Conservation (phyloP, 768 basidiomycete species). For the Rubroboletus satanas region DNA sequence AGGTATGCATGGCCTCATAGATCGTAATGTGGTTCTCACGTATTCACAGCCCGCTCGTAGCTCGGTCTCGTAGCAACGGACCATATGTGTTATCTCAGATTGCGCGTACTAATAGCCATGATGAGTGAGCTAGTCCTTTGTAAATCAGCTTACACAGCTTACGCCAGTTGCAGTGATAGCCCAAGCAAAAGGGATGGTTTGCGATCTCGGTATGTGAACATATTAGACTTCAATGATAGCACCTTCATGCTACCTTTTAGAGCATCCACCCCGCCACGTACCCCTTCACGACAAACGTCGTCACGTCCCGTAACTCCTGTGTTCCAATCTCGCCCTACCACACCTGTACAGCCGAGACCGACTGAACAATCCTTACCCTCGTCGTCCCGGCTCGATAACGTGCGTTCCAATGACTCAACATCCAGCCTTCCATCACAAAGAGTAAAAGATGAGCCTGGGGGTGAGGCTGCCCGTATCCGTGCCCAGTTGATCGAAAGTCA, state of each 20-base stretch:
- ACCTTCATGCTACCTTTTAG: neutral
- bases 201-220: slow-evolving; percentile 16
- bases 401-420: neutral
- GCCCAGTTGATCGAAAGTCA: slow-evolving; percentile 50
- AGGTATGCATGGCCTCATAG: slow-evolving; percentile 17
- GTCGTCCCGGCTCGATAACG: neutral
- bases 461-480: slow-evolving; percentile 59
- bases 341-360: slow-evolving; percentile 7
- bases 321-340: slow-evolving; percentile 9
- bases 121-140: slow-evolving; percentile 13
- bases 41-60: slow-evolving; percentile 20
- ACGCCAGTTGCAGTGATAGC: slow-evolving; percentile 2
- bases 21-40: slow-evolving; percentile 5
- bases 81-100: slow-evolving; percentile 11
- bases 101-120: neutral
- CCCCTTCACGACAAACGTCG: slow-evolving; percentile 12
- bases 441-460: slow-evolving; percentile 35
- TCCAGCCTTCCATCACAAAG: neutral
- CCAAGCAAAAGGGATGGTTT: neutral
- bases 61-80: slow-evolving; percentile 18
- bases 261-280: slow-evolving; percentile 17
- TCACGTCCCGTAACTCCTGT: slow-evolving; percentile 16
- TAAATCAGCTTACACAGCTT: neutral
- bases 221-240: neutral
- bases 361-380: neutral